phyloP scores from a whole-genome alignment of 352 stramenopile genomes.

The Phytophthora pinifolia region DNA sequence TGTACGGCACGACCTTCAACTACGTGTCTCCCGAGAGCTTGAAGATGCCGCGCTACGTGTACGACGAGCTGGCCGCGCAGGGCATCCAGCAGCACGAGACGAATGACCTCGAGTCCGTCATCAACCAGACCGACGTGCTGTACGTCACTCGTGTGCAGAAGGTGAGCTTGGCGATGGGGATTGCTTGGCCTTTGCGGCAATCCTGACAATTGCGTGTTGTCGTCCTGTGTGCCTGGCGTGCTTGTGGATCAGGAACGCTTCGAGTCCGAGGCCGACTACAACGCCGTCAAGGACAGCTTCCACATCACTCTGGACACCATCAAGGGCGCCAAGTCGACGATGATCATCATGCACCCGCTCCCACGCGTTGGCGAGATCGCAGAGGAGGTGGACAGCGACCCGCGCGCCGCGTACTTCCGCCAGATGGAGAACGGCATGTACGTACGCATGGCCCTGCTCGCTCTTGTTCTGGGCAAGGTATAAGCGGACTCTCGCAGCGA shows the following conservation, averaged over 20 bases:
- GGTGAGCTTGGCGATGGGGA: constrained; percentile 15
- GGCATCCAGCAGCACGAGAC: constrained; percentile 89
- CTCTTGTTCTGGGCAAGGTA: constrained; percentile 89
- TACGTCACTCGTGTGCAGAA: constrained; percentile 99
- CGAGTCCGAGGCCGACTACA: constrained; percentile 92
- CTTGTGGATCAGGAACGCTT: constrained; percentile 91
- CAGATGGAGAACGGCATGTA: constrained; percentile 99
- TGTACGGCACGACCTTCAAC: constrained; percentile 91
- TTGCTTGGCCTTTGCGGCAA: neutral
- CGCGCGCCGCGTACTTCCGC: constrained; percentile 96
- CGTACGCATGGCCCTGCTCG: constrained; percentile 98
- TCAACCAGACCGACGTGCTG: constrained; percentile 94
- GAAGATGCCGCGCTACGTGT: constrained; percentile 84
- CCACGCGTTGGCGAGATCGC: constrained; percentile 97
- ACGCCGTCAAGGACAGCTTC: constrained; percentile 93
- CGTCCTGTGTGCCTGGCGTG: too few species aligned
- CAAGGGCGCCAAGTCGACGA: constrained; percentile 83
- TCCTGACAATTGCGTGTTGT: neutral
- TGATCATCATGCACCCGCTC: constrained; percentile 98
- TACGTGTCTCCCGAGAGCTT: constrained; percentile 92
- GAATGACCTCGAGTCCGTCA: constrained; percentile 81
- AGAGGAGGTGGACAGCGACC: constrained; percentile 95
- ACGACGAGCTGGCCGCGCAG: constrained; percentile 61
- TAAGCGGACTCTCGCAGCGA: constrained; percentile 28
- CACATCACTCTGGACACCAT: constrained; percentile 72